Percentiles rank a stretch among this genome's conserved stretches.
phyloP scores from a whole-genome alignment of 78 protist species.

The Dictyostelium capitatum region DNA sequence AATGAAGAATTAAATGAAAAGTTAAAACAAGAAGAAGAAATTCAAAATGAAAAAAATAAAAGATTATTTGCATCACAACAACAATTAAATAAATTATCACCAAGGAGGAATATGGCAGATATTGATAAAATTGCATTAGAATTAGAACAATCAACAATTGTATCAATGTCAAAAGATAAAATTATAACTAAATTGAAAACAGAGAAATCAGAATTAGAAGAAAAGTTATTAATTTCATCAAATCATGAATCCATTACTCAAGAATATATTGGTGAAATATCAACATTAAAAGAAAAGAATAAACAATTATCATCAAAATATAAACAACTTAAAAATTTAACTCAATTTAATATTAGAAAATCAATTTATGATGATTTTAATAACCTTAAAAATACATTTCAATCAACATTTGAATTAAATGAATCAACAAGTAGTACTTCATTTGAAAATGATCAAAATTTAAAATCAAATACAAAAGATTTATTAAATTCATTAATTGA shows the following conservation, averaged over 20 bases:
- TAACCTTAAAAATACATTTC: slow-evolving; percentile 21
- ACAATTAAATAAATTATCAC: slow-evolving; percentile 23
- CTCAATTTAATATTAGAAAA: slow-evolving; percentile 49
- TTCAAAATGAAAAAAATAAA: background rate
- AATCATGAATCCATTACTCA: no score
- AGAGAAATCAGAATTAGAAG: slow-evolving; percentile 18
- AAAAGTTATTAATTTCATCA: no score
- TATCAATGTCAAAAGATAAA: slow-evolving; percentile 24
- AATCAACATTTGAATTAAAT: slow-evolving; percentile 13
- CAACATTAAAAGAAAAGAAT: slow-evolving; percentile 41
- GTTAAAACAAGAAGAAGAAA: slow-evolving; percentile 21
- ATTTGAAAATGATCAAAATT: background rate
- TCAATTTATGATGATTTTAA: slow-evolving; percentile 61
- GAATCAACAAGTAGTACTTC: background rate
- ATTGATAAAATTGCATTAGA: slow-evolving; percentile 27
- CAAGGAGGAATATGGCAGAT: background rate
- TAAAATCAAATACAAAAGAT: slow-evolving; percentile 7
- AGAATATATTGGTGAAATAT: background rate
- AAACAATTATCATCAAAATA: slow-evolving; percentile 12
- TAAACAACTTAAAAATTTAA: slow-evolving; percentile 16
- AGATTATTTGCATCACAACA: background rate
- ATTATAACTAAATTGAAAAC: background rate
- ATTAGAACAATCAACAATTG: slow-evolving; percentile 16
- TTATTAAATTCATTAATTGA: background rate
- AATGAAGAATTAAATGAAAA: slow-evolving; percentile 56